Evolutionary conservation across 2,329 filamentous ascomycete genomes (phyloP), one percentile per base, ranked within the genome.

Genomic region (Trichophyton rubrum): DNA sequence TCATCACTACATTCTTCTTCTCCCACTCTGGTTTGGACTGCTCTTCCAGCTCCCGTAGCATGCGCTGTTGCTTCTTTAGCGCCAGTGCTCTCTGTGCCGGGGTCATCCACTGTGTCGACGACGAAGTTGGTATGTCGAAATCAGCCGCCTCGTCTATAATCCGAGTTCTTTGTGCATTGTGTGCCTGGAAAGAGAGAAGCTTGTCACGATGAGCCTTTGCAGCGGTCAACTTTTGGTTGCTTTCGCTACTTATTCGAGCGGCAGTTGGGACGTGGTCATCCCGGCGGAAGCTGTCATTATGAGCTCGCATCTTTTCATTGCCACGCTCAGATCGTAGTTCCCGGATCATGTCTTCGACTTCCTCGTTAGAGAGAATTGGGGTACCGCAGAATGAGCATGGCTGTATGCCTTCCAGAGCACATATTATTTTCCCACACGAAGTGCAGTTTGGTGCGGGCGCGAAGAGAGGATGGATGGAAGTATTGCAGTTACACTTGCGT

Each of bases 381-480:
- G 82, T 79, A 0, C 85, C 85, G 75, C 93, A 99, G 69, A 89
- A 96, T 0, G 92, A 96, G 72, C 93, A 99, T 0, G 92, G 92
- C 0, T 92, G 92, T 0, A 97, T 79, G 0, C 93, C 93, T 73
- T 99, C 91, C 68, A 93, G 91, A 24, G 95, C 84, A 71, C 93
- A 99, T 60, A 97, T 86, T 11, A 99, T 90, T 72, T 97, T 97
- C 62, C 93, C 93, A 68, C 93, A 99, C 51, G 82, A 86, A 15
- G 95, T 77, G 70, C 93, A 99, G 71, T 97, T 99, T 0, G 93
- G 93, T 0, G 91, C 90, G 0, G 92, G 90, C n/a, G 84, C 84
- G 51, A 96, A 86, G 2, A 97, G 81, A 0, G 92, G 89, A 72
- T 99, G 93, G 1, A 89, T 83, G 0, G 88, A 85, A 0, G 89